Evolutionary conservation across 2,329 filamentous ascomycete species (phyloP), one percentile per base, ranked within the genome.

Genomic region (Rhinocladiella similis): DNA sequence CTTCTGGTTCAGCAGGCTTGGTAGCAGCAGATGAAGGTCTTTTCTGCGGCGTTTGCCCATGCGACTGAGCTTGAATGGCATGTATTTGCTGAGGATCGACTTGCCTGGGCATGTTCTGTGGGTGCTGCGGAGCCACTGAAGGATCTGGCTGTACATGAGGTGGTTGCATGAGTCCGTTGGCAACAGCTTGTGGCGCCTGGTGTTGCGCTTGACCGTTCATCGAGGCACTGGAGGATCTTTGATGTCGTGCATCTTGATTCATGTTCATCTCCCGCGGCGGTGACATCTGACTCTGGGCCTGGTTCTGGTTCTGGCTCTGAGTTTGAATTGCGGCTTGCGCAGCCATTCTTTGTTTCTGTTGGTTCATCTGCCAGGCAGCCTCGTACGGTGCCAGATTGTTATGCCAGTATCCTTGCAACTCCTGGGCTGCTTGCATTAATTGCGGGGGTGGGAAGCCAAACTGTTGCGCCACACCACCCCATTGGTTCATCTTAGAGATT

Each of bases 381-480:
- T 97, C 92, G 62, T 96, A 97, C 29, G 86, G 82, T 22, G 82
- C 75, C 25, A 82, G 75, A 5, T 97, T 75, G 63, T 92, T 91
- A 65, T 91, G 87, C 71, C 94, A 96, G 5, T 90, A 80, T 25
- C 81, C 79, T 65, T 86, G 77, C 57, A 97, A 71, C 63, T 94
- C 86, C 56, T 83, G 81, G 1, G 84, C 80, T 0, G 89, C 90
- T 9, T 78, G 82, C 1, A 86, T 87, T 53, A 83, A 75, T 61
- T 90, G 87, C 50, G 80, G 78, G 0, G 81, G 81, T 7, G 79
- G 78, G 47, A 90, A 83, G 3, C 74, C 71, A 47, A 91, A 70
- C 27, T 81, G 75, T 55, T 84, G 82, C 1, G 90, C 86, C 53
- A 97, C 79, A 48, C 85, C 81, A 1, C 80, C 77, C 94, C 94